Evolutionary conservation across 768 basidiomycete genomes (phyloP).

Genomic region (Lactarius psammicola): DNA sequence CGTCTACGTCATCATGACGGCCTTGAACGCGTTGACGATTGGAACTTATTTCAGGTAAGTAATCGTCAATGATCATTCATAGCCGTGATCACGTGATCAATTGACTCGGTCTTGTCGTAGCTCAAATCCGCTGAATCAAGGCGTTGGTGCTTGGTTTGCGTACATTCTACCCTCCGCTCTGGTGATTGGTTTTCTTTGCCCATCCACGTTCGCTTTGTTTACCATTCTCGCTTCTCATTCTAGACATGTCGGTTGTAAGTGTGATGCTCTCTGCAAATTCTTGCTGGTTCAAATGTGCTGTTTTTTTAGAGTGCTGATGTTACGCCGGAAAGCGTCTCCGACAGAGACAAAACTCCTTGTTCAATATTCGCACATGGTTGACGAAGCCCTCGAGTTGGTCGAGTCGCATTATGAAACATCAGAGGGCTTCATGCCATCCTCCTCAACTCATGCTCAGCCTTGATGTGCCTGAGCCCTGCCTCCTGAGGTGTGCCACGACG

Average conservation of each 20-base stretch:
- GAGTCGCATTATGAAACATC: not conserved
- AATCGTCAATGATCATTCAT: not conserved
- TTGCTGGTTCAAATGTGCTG: not conserved
- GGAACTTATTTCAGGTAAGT: slow-evolving; percentile 25
- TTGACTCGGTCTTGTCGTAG: slow-evolving; percentile 8
- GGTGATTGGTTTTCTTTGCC: slow-evolving; percentile 11
- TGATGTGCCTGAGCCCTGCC: slow-evolving; percentile 4
- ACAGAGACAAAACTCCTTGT: slow-evolving; percentile 20
- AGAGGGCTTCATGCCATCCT: not conserved
- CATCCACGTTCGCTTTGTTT: not conserved
- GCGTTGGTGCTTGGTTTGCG: slow-evolving; percentile 26
- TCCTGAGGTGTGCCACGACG: not conserved
- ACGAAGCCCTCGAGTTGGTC: slow-evolving; percentile 24
- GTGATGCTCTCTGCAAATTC: not conserved
- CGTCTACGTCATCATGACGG: slow-evolving; percentile 26
- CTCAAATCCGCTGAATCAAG: slow-evolving; percentile 7
- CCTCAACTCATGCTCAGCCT: not conserved
- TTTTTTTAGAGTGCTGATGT: slow-evolving; percentile 24
- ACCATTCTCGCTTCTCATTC: slow-evolving; percentile 5
- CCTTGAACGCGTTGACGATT: slow-evolving; percentile 25
- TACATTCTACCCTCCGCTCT: slow-evolving; percentile 24
- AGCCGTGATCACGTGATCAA: not conserved
- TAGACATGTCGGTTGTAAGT: slow-evolving; percentile 25
- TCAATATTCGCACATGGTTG: slow-evolving; percentile 13
- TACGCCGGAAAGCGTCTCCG: slow-evolving; percentile 23